Evolutionary conservation across 257 asterid species (phyloP).

Genomic region (Euphrasia confusa): DNA sequence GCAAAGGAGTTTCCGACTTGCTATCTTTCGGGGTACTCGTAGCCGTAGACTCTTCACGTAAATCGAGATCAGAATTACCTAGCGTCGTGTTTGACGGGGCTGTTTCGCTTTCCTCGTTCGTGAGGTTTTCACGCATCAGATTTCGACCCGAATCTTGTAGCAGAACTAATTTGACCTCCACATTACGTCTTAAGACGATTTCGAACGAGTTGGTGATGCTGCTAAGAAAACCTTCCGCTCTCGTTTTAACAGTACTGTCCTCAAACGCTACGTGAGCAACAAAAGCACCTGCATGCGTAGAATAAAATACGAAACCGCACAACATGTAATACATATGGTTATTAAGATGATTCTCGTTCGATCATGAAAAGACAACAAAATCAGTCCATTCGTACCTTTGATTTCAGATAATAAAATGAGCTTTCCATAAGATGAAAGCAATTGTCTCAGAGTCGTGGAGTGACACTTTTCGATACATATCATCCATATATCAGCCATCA

Average conservation of each 20-base stretch:
- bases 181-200: slow-evolving; percentile 50
- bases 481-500: slow-evolving; percentile 54
- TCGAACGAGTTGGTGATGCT: slow-evolving; percentile 78
- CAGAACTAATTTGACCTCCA: slow-evolving; percentile 58
- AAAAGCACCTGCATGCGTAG: slow-evolving; percentile 71
- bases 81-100: no score
- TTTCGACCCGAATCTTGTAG: slow-evolving; percentile 35
- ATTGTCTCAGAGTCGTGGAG: slow-evolving; percentile 67
- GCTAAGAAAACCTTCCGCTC: slow-evolving; percentile 75
- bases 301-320: no score
- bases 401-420: slow-evolving; percentile 59
- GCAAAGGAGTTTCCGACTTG: slow-evolving; percentile 45
- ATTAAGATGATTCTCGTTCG: no score
- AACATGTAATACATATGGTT: no score
- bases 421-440: slow-evolving; percentile 59
- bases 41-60: background rate
- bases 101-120: background rate
- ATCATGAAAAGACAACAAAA: no score
- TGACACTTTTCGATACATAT: slow-evolving; percentile 70
- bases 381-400: slow-evolving; percentile 37
- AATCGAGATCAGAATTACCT: no score
- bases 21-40: slow-evolving; percentile 15
- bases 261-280: slow-evolving; percentile 62
- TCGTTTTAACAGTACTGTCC: slow-evolving; percentile 48
- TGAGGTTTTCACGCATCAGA: slow-evolving; percentile 19